A percentile compares a stretch with the other conserved stretches of the same genome.
Evolutionary conservation across 2,329 filamentous ascomycete species (phyloP).

Genomic region (Epichloe uncinata): DNA sequence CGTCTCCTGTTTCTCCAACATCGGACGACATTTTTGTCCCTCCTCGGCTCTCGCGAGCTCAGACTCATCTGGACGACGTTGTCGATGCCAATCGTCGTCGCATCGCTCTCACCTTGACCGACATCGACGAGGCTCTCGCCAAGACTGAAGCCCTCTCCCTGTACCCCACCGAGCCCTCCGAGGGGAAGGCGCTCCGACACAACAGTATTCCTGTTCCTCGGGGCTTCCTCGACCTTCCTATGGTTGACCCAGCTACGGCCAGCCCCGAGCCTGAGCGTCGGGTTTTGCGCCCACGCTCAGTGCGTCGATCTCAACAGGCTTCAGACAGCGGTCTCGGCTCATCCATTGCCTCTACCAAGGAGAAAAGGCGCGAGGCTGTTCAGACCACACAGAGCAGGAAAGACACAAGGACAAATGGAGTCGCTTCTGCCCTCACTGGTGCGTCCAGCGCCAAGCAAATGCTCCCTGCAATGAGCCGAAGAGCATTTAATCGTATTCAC

Average conservation of each 20-base stretch:
- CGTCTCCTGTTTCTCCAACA: conserved; percentile 27
- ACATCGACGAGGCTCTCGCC: conserved; percentile 50
- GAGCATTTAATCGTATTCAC: conserved; percentile 65
- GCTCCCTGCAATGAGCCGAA: conserved; percentile 49
- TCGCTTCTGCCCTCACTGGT: conserved; percentile 45
- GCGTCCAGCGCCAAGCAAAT: conserved; percentile 33
- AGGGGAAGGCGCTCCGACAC: conserved; percentile 30
- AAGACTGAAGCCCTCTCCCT: conserved; percentile 28
- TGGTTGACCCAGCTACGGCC: conserved; percentile 37
- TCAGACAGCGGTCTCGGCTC: conserved; percentile 85
- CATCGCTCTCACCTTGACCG: conserved; percentile 50
- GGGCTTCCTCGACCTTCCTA: conserved; percentile 42
- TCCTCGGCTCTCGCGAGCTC: conserved; percentile 49
- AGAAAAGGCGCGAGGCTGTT: conserved; percentile 35
- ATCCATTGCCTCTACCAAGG: conserved; percentile 53
- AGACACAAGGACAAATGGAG: conserved; percentile 19
- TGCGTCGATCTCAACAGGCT: conserved; percentile 48
- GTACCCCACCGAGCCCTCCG: conserved; percentile 19
- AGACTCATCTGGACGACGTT: conserved; percentile 58
- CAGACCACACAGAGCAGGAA: conserved; percentile 18
- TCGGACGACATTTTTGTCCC: conserved; percentile 32
- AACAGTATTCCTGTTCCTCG: conserved; percentile 46
- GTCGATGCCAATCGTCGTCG: conserved; percentile 57
- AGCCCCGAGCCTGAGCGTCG: conserved; percentile 30
- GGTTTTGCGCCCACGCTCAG: conserved; percentile 39